Evolutionary conservation across 2,329 filamentous ascomycete species (phyloP).

Genomic region (Ophioceras dolichostomum): DNA sequence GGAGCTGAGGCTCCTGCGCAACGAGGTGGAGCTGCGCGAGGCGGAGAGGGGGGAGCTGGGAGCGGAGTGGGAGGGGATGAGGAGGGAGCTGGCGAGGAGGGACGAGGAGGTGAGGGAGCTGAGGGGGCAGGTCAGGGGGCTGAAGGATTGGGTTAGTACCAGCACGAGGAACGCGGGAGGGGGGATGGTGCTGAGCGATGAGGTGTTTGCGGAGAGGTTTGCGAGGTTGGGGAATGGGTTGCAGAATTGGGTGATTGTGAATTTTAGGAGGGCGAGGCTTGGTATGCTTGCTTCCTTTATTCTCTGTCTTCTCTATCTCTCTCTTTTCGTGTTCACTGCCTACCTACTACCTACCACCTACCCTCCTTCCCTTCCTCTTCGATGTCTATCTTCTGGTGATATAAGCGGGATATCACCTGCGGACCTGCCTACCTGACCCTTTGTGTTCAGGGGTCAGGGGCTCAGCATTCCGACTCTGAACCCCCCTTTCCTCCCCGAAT

Average conservation of each 20-base stretch:
- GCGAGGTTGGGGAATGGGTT: constrained; percentile 51
- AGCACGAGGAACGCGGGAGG: constrained; percentile 51
- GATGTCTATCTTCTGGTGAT: too few relatives aligned
- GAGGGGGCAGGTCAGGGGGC: constrained; percentile 47
- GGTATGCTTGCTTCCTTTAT: constrained; percentile 25
- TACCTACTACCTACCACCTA: too few relatives aligned
- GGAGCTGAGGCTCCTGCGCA: constrained; percentile 35
- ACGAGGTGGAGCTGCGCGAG: constrained; percentile 34
- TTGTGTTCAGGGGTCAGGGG: too few relatives aligned
- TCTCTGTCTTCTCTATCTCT: too few relatives aligned
- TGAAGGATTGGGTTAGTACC: constrained; percentile 62
- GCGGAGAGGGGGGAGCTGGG: constrained; percentile 36
- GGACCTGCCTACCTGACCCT: too few relatives aligned
- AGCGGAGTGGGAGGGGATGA: constrained; percentile 33
- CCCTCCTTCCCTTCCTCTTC: too few relatives aligned
- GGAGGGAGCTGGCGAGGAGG: constrained; percentile 30
- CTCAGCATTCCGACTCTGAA: too few relatives aligned
- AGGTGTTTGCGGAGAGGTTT: constrained; percentile 52
- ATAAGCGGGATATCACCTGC: too few relatives aligned
- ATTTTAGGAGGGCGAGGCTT: constrained; percentile 52
- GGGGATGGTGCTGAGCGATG: constrained; percentile 52
- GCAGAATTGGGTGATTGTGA: constrained; percentile 63
- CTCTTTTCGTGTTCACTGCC: too few relatives aligned
- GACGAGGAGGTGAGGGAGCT: constrained; percentile 45
- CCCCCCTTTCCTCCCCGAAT: too few relatives aligned